Evolutionary conservation across 495 filamentous ascomycete genomes (phyloP), one percentile per base, ranked within the genome.

Genomic region (Apodospora peruviana): DNA sequence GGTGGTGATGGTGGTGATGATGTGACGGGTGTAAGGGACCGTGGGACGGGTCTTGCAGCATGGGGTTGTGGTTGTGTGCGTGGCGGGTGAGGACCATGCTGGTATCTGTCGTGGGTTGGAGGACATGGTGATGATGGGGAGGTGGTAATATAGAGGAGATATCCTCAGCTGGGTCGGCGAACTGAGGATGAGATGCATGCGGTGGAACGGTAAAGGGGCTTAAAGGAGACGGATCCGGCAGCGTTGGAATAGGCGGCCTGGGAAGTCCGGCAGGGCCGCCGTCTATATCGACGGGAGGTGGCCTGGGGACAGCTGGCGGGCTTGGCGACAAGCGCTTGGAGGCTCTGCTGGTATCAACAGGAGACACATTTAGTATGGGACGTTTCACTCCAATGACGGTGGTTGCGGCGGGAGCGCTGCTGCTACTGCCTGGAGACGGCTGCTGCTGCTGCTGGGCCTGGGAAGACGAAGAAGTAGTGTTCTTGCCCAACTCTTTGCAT

Each of bases 401-500:
- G 34, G 46, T 19, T 17, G 11, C 18, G 12, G 39, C 16, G 18
- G 48, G 18, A 40, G 20, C 21, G 10, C 7, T 11, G 20, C 24
- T 42, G 21, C 25, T 37, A n/a, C n/a, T n/a, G n/a, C n/a, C n/a
- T n/a, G n/a, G n/a, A n/a, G n/a, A n/a, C n/a, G n/a, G n/a, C 5
- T 50, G 23, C 10, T 47, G 20, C 17, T 45, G 36, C 45, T 53
- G 54, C 35, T 51, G 59, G 11, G 43, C 29, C 21, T 59, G 53
- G 37, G 51, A 47, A n/a, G n/a, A n/a, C n/a, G n/a, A n/a, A n/a
- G n/a, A n/a, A 9, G 57, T 42, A 18, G 55, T 49, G 12, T 61
- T 67, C 60, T 89, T 90, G 50, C 81, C 76, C 29, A 79, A 70
- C 50, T 93, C 88, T 70, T 91, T 95, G 74, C 91, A 98, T 59